Conservation (phyloP, 2,329 filamentous ascomycete genomes). For the Fusarium circinatum region DNA sequence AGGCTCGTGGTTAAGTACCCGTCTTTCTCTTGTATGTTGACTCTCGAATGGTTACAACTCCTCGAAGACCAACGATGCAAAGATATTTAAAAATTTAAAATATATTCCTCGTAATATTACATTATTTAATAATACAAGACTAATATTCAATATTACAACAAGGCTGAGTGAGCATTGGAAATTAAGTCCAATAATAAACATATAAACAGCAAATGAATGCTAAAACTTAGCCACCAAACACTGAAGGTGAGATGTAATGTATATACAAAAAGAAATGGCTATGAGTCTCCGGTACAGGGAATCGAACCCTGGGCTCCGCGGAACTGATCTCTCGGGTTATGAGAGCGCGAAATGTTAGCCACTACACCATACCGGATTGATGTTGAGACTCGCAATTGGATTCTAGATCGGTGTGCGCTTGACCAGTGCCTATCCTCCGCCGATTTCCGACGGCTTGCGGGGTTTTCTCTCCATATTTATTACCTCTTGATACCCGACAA, state of each 20-base stretch:
- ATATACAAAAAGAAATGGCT: neutral
- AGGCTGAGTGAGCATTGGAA: neutral
- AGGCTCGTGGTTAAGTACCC: too few species aligned
- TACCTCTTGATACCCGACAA: neutral
- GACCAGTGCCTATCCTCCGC: neutral
- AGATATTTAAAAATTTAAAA: neutral
- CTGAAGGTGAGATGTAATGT: too few species aligned
- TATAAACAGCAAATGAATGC: neutral
- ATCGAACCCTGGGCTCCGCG: conserved; percentile 45
- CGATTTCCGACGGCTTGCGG: conserved; percentile 16
- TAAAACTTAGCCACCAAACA: neutral
- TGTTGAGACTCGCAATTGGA: accelerated
- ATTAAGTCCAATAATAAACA: neutral
- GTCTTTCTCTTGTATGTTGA: too few species aligned
- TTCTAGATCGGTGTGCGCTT: accelerated
- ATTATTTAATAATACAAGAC: neutral
- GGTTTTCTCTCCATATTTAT: neutral
- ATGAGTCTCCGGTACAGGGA: conserved; percentile 41
- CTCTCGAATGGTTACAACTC: neutral
- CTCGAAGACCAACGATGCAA: neutral
- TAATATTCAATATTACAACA: neutral
- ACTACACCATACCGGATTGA: conserved; percentile 47
- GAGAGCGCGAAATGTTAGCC: conserved; percentile 49
- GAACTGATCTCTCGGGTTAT: conserved; percentile 41
- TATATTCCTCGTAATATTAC: accelerated